A percentile compares a stretch with the other conserved stretches of the same genome.
These are phyloP conservation scores for Phialemoniopsis sp. DNA, from an alignment of 2,329 filamentous ascomycete species.

Conservation along the genomic window DNA sequence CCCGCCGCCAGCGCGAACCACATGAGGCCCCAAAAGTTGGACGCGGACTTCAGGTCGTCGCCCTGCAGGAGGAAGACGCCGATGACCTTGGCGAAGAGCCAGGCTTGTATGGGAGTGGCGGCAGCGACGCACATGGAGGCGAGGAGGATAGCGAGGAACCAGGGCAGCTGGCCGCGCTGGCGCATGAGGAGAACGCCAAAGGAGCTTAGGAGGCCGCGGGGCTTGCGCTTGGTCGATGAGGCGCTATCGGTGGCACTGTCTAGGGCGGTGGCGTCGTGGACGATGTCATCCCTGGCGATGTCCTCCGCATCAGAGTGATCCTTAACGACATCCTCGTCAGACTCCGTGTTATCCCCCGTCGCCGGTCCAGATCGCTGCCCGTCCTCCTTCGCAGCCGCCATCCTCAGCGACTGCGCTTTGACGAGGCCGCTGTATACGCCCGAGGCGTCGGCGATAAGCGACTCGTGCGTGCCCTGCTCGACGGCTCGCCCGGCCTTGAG, in stretches of 20 bases:
- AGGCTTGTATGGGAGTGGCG: conserved; percentile 20
- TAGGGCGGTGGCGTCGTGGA: too few species aligned
- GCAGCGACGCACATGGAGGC: conserved; percentile 17
- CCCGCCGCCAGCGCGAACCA: conserved; percentile 21
- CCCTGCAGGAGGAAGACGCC: conserved; percentile 15
- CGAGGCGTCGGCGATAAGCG: not conserved
- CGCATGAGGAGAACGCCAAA: conserved; percentile 13
- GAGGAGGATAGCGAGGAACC: conserved; percentile 16
- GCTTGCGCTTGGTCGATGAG: conserved; percentile 1
- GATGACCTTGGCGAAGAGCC: conserved; percentile 11
- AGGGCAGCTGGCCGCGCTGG: conserved; percentile 15
- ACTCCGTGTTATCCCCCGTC: too few species aligned
- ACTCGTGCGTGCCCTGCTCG: conserved; percentile 4
- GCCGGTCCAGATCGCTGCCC: not conserved
- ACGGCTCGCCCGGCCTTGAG: conserved; percentile 1
- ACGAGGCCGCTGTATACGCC: conserved; percentile 1
- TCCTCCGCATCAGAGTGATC: too few species aligned
- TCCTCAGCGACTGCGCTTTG: not conserved
- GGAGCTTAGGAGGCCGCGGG: conserved; percentile 6
- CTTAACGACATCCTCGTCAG: too few species aligned
- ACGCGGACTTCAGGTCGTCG: conserved; percentile 5
- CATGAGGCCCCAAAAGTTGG: conserved; percentile 23
- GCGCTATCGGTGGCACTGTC: not conserved
- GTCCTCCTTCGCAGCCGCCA: not conserved
- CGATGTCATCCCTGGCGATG: too few species aligned